Evolutionary conservation across 768 basidiomycete species (phyloP), one percentile per base, ranked within the genome.

Genomic region (Krasilnikovozyma curviuscula): DNA sequence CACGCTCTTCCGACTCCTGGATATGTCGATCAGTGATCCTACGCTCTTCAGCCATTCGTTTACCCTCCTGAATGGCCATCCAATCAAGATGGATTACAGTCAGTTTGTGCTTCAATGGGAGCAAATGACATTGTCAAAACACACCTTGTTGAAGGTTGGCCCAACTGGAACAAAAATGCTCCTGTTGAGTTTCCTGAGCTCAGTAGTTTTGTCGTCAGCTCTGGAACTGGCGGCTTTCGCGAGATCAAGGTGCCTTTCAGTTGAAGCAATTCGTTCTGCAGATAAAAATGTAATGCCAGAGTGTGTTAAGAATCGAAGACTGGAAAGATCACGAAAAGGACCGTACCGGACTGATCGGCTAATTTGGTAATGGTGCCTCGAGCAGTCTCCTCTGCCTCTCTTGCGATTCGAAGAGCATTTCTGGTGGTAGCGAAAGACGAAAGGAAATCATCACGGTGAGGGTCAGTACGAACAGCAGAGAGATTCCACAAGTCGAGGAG

Each of bases 351-450:
- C 67, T 98, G 91, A 57, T 83, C 79, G 9, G 83, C 89, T 7
- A 98, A 72, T 59, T 76, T 81, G 48, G 63, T 68, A 18, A 98
- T 61, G 5, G 91, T 98, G 50, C 77, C 78, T 38, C 81, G 69
- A 29, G 83, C 91, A 10, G 86, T 91, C 64, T 98, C 91, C 65
- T 95, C 91, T 0, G 91, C 86, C 64, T 97, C 88, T n/a, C 79
- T 72, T 32, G 89, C 91, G 61, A 95, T 72, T 35, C 86, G 73
- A 44, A 98, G 71, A 12, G 91, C 91, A 66, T 97, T 95, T 57
- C 65, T 63, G 28, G 7, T 5, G 2, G 12, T 25, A 49, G 32
- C 29, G 8, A 24, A 1, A 3, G 3, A 33, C 14, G 18, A 3
- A 18, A 23, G 30, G 7, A 19, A 30, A 8, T 18, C 14, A 14